Conservation (phyloP, 495 filamentous ascomycete genomes). For the Hypoxylon cercidicola region DNA sequence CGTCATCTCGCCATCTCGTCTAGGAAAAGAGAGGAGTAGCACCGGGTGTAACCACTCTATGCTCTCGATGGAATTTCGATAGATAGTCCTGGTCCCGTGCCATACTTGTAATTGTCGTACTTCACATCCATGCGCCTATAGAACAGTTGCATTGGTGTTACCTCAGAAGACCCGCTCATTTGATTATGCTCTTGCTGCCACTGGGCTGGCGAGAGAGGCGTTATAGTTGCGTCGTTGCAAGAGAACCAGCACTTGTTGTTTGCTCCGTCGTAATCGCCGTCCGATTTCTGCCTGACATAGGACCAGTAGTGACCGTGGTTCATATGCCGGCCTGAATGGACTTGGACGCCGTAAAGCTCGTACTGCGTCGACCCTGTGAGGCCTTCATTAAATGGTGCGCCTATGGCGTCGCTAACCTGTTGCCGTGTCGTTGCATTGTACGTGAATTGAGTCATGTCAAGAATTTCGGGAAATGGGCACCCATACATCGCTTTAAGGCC, state of each 20-base stretch:
- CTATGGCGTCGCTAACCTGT: constrained; percentile 17
- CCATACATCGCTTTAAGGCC: too few species aligned
- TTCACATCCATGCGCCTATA: constrained; percentile 36
- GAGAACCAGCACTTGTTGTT: constrained; percentile 47
- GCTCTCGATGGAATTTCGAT: too few species aligned
- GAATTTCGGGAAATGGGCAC: too few species aligned
- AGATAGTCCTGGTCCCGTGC: too few species aligned
- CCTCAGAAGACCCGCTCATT: background rate
- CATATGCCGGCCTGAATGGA: constrained; percentile 45
- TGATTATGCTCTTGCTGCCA: background rate
- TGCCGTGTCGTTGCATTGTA: constrained; percentile 17
- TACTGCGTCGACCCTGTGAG: constrained; percentile 48
- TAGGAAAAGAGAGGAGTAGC: too few species aligned
- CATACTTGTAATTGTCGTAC: background rate
- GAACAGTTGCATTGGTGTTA: constrained; percentile 33
- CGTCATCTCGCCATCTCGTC: too few species aligned
- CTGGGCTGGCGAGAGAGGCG: fast-evolving
- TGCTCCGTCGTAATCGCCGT: background rate
- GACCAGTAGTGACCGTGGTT: constrained; percentile 57
- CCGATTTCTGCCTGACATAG: constrained; percentile 36
- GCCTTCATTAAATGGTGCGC: constrained; percentile 14
- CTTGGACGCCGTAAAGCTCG: constrained; percentile 58
- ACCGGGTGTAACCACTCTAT: too few species aligned
- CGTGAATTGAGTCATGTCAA: constrained; percentile 50
- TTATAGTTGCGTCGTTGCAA: constrained; percentile 47